Base-by-base conservation (phyloP, 345 rosid species). In the Bruguiera gymnorhiza region DNA sequence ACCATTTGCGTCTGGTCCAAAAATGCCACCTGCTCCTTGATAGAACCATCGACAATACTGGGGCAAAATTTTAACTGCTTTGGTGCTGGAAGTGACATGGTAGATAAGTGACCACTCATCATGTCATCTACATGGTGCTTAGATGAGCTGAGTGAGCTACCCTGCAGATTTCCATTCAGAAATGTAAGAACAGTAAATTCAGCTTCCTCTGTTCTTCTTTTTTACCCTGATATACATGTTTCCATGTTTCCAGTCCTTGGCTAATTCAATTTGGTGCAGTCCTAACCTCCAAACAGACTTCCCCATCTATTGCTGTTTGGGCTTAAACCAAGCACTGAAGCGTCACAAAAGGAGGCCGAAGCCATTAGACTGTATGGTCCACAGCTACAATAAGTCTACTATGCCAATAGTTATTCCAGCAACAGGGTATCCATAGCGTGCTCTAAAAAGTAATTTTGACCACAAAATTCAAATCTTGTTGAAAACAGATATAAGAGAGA, bases 141-240 rank as follows among this genome's bases (percentile, higher is more conserved):
- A 29, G 82, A 80, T 78, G 87, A 84, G 75, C 65, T 70, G 65
- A 75, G 61, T 56, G 89, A 81, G 75, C 62, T 78, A 20, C 74
- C 87, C 84, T 86, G 85, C 73, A 46, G 67, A 65, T 71, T 65
- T 34, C 52, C 78, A 68, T 61, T 58, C 67, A 59, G 54, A 61
- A 77, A n/a, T 54, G 26, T 43, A 27, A 82, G 78, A 59, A 55
- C 51, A 50, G 29, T 36, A 11, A 54, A 54, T 27, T 7, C 9
- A 7, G 26, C 4, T 29, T 60, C 46, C 15, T 21, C 15, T 9
- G 21, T 39, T 6, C 58, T 39, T 6, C 65, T 34, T 46, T 37
- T 18, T 59, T 39, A 21, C 3, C 23, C 32, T 4, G 11, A 43
- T 30, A 30, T 31, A 50, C 11, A 68, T 6, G 10, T 7, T 16